Evolutionary conservation across 2,329 filamentous ascomycete species (phyloP).

Genomic region (Sarocladium kiliense): DNA sequence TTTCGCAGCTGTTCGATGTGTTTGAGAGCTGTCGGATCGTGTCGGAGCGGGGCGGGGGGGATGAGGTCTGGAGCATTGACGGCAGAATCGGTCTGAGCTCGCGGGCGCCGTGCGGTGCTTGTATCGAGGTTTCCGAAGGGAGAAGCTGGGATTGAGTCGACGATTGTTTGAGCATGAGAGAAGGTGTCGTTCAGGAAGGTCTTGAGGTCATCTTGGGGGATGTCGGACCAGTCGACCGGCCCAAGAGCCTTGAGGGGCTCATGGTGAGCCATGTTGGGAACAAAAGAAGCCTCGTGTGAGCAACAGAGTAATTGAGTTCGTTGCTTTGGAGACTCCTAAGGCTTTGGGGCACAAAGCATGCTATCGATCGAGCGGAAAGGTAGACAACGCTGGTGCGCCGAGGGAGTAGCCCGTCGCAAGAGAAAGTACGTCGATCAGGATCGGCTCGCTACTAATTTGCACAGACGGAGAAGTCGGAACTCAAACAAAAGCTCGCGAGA

Average conservation of each 20-base stretch:
- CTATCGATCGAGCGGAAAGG: background rate
- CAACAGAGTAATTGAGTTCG: too few species aligned
- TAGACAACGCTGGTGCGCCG: background rate
- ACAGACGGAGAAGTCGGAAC: background rate
- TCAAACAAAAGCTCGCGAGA: background rate
- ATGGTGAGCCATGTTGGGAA: conserved; percentile 50
- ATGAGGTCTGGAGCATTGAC: conserved; percentile 15
- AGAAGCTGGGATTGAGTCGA: conserved; percentile 65
- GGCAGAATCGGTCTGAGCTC: conserved; percentile 52
- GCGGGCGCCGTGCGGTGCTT: conserved; percentile 39
- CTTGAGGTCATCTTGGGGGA: conserved; percentile 42
- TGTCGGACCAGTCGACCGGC: conserved; percentile 47
- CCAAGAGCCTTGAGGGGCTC: conserved; percentile 52
- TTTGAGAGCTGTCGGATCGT: conserved; percentile 38
- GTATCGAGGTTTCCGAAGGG: conserved; percentile 34
- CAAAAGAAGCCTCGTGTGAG: too few species aligned
- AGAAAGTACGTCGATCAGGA: too few species aligned
- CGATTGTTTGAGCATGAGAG: conserved; percentile 60
- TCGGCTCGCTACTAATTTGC: too few species aligned
- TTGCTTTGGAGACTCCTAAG: too few species aligned
- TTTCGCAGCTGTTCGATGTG: conserved; percentile 57
- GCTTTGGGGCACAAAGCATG: background rate
- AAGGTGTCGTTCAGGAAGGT: conserved; percentile 57
- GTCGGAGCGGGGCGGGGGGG: background rate
- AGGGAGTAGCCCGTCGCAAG: too few species aligned